Conservation (phyloP, 805 yeast species). For the Priceomyces carsonii region DNA sequence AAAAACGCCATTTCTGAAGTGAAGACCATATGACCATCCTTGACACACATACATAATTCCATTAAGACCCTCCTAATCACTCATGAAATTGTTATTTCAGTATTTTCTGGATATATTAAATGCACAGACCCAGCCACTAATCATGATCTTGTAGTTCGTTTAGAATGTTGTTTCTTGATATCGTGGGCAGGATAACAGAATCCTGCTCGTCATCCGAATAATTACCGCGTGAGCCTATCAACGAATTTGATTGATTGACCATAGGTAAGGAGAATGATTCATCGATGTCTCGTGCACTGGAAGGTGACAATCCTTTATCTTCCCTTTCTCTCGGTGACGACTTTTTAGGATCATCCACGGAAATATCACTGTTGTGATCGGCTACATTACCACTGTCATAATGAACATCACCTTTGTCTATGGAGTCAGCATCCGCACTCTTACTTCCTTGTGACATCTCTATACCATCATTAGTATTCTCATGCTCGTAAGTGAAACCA, state of each 20-base stretch:
- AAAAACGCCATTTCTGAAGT: constrained; percentile 1
- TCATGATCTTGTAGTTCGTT: constrained; percentile 5
- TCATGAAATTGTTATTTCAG: too few species aligned
- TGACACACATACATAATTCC: too few species aligned
- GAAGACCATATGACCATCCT: too few species aligned
- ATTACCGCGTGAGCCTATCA: constrained; percentile 9
- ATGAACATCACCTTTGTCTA: neutral
- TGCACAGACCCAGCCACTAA: too few species aligned
- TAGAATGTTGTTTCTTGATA: constrained; percentile 2
- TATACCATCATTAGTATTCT: neutral
- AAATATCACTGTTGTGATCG: neutral
- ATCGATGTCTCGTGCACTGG: constrained; percentile 23
- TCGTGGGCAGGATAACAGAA: neutral
- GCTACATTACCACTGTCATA: neutral
- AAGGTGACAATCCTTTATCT: too few species aligned
- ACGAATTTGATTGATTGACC: constrained; percentile 22
- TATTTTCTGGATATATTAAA: too few species aligned
- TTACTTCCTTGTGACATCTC: neutral
- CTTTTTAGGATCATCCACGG: too few species aligned
- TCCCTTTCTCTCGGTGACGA: too few species aligned
- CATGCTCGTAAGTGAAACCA: constrained; percentile 7
- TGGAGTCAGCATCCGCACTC: neutral
- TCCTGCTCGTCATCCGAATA: constrained; percentile 3
- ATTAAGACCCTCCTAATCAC: too few species aligned
- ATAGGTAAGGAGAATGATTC: constrained; percentile 55